Evolutionary conservation across 352 stramenopile genomes (phyloP).

Genomic region (Pythium myriotylum): DNA sequence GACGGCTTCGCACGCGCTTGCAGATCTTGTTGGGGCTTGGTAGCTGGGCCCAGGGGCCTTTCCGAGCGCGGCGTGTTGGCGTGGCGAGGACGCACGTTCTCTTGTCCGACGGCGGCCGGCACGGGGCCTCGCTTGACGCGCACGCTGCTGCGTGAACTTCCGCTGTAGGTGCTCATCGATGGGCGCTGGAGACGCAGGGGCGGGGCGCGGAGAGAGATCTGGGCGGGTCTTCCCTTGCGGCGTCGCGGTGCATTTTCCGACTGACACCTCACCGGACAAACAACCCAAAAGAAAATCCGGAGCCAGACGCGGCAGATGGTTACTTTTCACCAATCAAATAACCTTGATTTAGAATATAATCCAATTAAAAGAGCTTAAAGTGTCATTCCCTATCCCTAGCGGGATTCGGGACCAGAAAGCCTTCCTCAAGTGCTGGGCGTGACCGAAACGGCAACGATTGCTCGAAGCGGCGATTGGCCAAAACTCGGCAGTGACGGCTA

Average conservation of each 20-base stretch:
- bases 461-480: slow-evolving; percentile 20
- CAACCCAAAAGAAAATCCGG: slow-evolving; percentile 27
- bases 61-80: background rate
- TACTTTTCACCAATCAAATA: slow-evolving; percentile 4
- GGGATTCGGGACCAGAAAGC: slow-evolving; percentile 23
- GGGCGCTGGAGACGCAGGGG: background rate
- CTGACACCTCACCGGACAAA: slow-evolving; percentile 13
- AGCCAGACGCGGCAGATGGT: background rate
- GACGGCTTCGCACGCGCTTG: background rate
- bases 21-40: background rate
- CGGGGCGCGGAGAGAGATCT: background rate
- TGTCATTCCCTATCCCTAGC: slow-evolving; percentile 14
- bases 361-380: slow-evolving; percentile 11
- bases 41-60: background rate
- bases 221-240: slow-evolving; percentile 2
- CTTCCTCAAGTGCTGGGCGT: slow-evolving; percentile 6
- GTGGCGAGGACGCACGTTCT: slow-evolving; percentile 21
- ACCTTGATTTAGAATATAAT: background rate
- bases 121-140: slow-evolving; percentile 16
- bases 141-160: slow-evolving; percentile 21
- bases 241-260: slow-evolving; percentile 28
- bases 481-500: slow-evolving; percentile 12
- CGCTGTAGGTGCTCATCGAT: slow-evolving; percentile 28
- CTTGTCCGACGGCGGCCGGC: slow-evolving; percentile 7
- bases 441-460: slow-evolving; percentile 27